A percentile compares a stretch with the other conserved stretches of the same genome.
Evolutionary conservation across 192 early-diverging fungal genomes (phyloP).

Genomic region (Coemansia sp.): DNA sequence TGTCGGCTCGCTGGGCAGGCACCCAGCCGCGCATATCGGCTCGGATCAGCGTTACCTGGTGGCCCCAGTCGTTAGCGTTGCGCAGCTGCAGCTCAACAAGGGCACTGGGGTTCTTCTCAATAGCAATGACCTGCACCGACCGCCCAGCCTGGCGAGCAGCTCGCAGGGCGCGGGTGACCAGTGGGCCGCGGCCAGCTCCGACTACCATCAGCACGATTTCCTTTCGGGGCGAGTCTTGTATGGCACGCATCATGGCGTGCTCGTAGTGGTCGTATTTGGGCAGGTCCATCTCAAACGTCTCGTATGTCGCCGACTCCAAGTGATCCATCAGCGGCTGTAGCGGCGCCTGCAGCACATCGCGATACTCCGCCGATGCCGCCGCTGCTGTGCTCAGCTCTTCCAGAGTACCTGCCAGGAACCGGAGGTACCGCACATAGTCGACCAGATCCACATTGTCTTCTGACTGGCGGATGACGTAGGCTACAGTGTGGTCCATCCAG

Average conservation of each 20-base stretch:
- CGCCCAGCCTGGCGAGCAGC: slow-evolving; percentile 68
- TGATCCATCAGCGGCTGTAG: slow-evolving; percentile 95
- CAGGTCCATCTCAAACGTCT: slow-evolving; percentile 94
- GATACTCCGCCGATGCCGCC: slow-evolving; percentile 71
- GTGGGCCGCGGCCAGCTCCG: slow-evolving; percentile 93
- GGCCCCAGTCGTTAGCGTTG: slow-evolving; percentile 77
- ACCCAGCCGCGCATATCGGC: slow-evolving; percentile 91
- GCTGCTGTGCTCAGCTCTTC: slow-evolving; percentile 49
- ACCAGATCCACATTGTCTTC: neutral
- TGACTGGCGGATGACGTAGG: slow-evolving; percentile 27
- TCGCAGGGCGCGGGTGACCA: slow-evolving; percentile 84
- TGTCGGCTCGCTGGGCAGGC: slow-evolving; percentile 77
- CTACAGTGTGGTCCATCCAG: slow-evolving; percentile 42
- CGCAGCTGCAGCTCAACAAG: slow-evolving; percentile 78
- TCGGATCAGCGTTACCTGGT: slow-evolving; percentile 79
- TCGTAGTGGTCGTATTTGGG: slow-evolving; percentile 95
- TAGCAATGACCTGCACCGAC: slow-evolving; percentile 74
- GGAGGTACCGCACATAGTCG: slow-evolving; percentile 67
- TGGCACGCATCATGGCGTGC: slow-evolving; percentile 63
- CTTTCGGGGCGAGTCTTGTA: slow-evolving; percentile 53
- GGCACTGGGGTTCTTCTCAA: slow-evolving; percentile 98
- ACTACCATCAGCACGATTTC: slow-evolving; percentile 81
- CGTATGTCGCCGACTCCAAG: slow-evolving; percentile 91
- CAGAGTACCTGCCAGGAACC: slow-evolving; percentile 67
- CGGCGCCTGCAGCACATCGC: slow-evolving; percentile 87